These are phyloP conservation scores for Avena eriantha DNA, from an alignment of 176 grass and related monocot species.

Conservation along the genomic window DNA sequence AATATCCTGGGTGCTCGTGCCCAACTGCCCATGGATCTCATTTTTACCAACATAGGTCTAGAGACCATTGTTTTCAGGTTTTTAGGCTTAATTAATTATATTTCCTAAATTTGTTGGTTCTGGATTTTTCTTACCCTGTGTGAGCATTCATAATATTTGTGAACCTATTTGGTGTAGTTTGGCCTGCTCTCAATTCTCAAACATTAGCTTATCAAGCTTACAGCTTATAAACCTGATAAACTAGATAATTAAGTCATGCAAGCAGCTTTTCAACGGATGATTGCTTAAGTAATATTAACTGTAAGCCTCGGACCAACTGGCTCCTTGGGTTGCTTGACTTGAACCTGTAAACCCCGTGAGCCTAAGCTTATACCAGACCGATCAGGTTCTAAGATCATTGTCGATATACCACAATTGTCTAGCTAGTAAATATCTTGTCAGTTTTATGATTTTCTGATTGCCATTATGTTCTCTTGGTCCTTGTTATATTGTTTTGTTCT, in stretches of 20 bases:
- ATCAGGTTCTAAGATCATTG: too few relatives aligned
- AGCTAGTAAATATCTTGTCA: too few relatives aligned
- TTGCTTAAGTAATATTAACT: not conserved
- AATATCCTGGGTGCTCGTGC: too few relatives aligned
- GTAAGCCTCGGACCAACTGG: not conserved
- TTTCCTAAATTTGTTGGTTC: not conserved
- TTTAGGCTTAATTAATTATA: not conserved
- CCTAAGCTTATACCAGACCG: too few relatives aligned
- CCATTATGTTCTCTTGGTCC: slow-evolving; percentile 6
- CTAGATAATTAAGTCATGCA: not conserved
- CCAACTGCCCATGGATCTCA: too few relatives aligned
- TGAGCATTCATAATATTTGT: not conserved
- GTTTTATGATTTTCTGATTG: not conserved
- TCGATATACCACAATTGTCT: not conserved
- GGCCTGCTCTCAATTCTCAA: not conserved
- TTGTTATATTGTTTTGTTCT: slow-evolving; percentile 10
- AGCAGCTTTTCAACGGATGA: not conserved
- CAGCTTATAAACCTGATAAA: slow-evolving; percentile 8
- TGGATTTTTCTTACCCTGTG: slow-evolving; percentile 5
- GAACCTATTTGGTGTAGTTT: slow-evolving; percentile 9
- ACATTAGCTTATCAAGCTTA: slow-evolving; percentile 10
- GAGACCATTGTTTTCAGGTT: not conserved
- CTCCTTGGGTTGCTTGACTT: not conserved
- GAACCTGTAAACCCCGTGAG: not conserved
- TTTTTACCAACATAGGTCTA: not conserved